Evolutionary conservation across 179 eudicot species (phyloP).

Genomic region (Corrigiola litoralis): DNA sequence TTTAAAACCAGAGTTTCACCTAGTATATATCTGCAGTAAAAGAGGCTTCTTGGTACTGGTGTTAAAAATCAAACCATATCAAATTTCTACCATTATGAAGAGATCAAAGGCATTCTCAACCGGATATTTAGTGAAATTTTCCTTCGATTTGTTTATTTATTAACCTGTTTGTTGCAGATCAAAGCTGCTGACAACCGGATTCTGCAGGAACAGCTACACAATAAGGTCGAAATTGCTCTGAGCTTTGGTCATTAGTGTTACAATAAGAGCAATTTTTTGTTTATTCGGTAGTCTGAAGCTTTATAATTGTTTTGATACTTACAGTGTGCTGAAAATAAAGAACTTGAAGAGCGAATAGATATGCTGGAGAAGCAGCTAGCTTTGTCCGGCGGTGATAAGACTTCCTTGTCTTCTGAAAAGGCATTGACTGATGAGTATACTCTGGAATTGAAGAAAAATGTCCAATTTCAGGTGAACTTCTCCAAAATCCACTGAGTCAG

Average conservation of each 20-base stretch:
- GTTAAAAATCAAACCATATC: too few relatives aligned
- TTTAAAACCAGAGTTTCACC: too few relatives aligned
- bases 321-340: conserved; percentile 73
- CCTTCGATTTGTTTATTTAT: too few relatives aligned
- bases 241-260: background rate
- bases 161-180: conserved; percentile 46
- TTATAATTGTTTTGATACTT: conserved; percentile 13
- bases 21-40: too few relatives aligned
- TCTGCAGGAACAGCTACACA: conserved; percentile 92
- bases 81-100: background rate
- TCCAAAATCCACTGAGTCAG: background rate
- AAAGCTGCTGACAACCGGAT: conserved; percentile 91
- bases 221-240: conserved; percentile 48
- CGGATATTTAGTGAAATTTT: too few relatives aligned
- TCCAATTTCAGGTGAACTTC: conserved; percentile 64
- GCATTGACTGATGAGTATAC: conserved; percentile 45
- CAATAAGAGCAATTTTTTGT: background rate
- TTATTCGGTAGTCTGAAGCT: background rate
- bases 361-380: conserved; percentile 66
- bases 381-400: conserved; percentile 32
- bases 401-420: conserved; percentile 32
- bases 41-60: too few relatives aligned
- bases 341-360: conserved; percentile 54
- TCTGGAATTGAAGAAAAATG: conserved; percentile 72
- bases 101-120: too few relatives aligned